A percentile compares a stretch with the other conserved stretches of the same genome.
Evolutionary conservation across 345 rosid genomes (phyloP).

Genomic region (Acer yangbiense): DNA sequence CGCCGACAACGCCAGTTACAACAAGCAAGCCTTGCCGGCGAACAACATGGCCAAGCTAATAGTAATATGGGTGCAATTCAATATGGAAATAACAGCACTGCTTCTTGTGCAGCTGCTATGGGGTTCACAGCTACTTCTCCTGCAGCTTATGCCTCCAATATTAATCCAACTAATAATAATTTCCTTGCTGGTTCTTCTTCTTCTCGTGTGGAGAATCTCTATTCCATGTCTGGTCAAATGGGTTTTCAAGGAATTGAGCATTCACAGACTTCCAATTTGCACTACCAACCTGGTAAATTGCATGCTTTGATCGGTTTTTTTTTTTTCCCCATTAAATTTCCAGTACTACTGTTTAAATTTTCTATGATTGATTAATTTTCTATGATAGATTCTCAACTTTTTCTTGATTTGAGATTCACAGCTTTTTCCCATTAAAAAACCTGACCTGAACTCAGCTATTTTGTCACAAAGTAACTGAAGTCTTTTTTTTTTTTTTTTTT

Average conservation of each 20-base stretch:
- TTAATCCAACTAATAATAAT: constrained; percentile 35
- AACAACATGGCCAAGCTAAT: constrained; percentile 22
- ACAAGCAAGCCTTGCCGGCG: constrained; percentile 65
- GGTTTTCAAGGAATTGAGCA: constrained; percentile 64
- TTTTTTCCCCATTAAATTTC: background rate
- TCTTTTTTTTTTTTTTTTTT: background rate
- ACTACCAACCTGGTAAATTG: constrained; percentile 70
- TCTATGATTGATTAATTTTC: background rate
- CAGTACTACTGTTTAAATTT: background rate
- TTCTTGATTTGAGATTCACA: background rate
- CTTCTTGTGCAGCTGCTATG: constrained; percentile 17
- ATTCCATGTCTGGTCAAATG: constrained; percentile 60
- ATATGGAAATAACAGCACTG: constrained; percentile 26
- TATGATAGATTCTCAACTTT: background rate
- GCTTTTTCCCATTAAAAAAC: background rate
- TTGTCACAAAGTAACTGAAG: background rate
- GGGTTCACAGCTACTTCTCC: constrained; percentile 32
- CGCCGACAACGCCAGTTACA: constrained; percentile 92
- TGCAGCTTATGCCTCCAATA: constrained; percentile 30
- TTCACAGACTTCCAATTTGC: constrained; percentile 64
- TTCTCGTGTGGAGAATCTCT: constrained; percentile 51
- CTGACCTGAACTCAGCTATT: background rate
- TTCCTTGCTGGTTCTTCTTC: constrained; percentile 50
- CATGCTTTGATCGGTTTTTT: constrained; percentile 23
- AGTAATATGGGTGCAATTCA: constrained; percentile 40